Conservation (phyloP, 441 rosid species). For the Flueggea neowawraea region DNA sequence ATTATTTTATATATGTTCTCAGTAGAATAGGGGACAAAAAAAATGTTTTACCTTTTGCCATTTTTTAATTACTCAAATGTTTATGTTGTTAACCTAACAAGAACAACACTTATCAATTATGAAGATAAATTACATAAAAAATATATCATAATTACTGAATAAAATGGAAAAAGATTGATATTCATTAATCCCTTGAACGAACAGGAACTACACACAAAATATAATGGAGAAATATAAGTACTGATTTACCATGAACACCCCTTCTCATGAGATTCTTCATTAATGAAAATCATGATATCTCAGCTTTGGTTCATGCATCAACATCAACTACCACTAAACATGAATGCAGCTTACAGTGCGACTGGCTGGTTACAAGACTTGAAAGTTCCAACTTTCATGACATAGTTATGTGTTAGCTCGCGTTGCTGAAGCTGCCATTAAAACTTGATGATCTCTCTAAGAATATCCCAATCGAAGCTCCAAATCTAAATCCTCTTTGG, state of each 20-base stretch:
- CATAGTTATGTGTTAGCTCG: neutral
- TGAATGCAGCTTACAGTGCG: neutral
- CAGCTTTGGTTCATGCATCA: no score
- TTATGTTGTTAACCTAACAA: slow-evolving; percentile 39
- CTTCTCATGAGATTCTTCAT: no score
- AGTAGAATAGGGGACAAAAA: neutral
- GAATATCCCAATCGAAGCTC: slow-evolving; percentile 90
- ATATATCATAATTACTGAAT: slow-evolving; percentile 1
- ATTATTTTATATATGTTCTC: no score
- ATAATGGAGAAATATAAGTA: no score
- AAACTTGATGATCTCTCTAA: slow-evolving; percentile 7
- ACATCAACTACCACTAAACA: neutral
- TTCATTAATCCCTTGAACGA: neutral
- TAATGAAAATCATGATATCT: no score
- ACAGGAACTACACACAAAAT: no score
- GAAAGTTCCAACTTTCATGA: neutral
- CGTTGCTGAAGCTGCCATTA: no score
- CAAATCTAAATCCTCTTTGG: slow-evolving; percentile 75
- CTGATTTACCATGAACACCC: no score
- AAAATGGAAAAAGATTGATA: neutral
- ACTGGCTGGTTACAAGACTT: no score
- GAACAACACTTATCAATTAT: slow-evolving; percentile 5
- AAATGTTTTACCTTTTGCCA: neutral
- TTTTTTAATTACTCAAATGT: slow-evolving; percentile 8
- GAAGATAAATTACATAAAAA: neutral